Percentiles rank a stretch among this genome's conserved stretches.
Conservation (phyloP, 345 rosid genomes). For the Salix purpurea region DNA sequence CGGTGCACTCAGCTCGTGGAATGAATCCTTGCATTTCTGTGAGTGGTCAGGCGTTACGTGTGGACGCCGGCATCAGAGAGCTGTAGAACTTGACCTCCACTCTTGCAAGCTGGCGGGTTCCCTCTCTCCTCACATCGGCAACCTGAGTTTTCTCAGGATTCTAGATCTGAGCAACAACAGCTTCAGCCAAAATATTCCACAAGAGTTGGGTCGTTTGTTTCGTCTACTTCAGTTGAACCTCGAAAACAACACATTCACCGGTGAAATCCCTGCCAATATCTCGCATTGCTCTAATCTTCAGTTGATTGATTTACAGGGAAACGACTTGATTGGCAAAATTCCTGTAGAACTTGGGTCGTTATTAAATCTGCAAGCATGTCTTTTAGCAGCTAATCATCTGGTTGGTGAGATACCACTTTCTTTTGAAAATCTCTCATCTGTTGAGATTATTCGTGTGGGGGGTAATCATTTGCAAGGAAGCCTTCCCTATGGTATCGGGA, state of each 20-base stretch:
- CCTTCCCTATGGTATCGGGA: neutral
- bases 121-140: neutral
- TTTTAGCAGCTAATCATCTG: neutral
- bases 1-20: constrained; percentile 7
- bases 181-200: constrained; percentile 20
- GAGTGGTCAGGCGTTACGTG: neutral
- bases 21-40: constrained; percentile 4
- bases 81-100: neutral
- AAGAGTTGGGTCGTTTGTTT: constrained; percentile 23
- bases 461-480: no score
- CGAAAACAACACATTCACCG: constrained; percentile 17
- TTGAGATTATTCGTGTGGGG: neutral
- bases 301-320: accelerated
- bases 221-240: constrained; percentile 15
- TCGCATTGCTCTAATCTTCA: neutral
- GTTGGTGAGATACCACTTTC: neutral
- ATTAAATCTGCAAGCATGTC: neutral
- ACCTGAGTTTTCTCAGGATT: neutral
- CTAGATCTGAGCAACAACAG: constrained; percentile 17
- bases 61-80: neutral
- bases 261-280: constrained; percentile 22
- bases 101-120: neutral
- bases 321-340: neutral
- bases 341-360: constrained; percentile 4
- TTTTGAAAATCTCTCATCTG: neutral